Evolutionary conservation across 2,329 filamentous ascomycete genomes (phyloP), one percentile per base, ranked within the genome.

Genomic region (Pestalotiopsis sp.): DNA sequence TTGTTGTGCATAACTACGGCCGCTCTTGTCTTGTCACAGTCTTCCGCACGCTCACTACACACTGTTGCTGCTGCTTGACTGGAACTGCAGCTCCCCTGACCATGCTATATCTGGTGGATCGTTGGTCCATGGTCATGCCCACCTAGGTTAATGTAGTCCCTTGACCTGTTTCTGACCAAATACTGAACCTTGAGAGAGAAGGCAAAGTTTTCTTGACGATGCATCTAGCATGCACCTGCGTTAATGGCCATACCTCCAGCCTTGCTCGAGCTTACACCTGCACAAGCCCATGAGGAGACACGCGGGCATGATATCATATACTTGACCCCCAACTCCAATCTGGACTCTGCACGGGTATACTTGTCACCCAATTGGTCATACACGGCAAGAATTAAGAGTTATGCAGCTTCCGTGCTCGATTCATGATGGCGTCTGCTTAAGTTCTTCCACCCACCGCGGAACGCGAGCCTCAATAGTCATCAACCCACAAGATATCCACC

Each of bases 401-500:
- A 52, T 52, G 44, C 44, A 52, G 17, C 44, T 52, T 6, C 17
- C 13, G 44, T 52, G 44, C 44, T 52, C 44, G 44, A 52, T 52
- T 39, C 58, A 20, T 61, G 35, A 35, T 39, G 14, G 30, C 24
- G 58, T 13, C 58, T n/a, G 24, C 13, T 35, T 10, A 20, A 20
- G 24, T 61, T 35, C 26, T 20, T 61, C 58, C 58, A 61, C 35
- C 58, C 58, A 61, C 58, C 30, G 58, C 58, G 58, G 58, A 61
- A 61, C 20, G 38, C 30, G 58, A 61, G 26, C 58, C 30, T 61
- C 58, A 39, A 61, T 52, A 58, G 56, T 39, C 58, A 39, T 52
- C 44, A 61, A 14, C 35, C 58, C 30, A 26, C 26, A 20, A 61
- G n/a, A 61, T 38, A 61, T 61, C 58, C 58, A 61, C 58, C 30